These are phyloP conservation scores for Closterium sp. DNA, from an alignment of 139 green algal genomes.

Conservation along the genomic window DNA sequence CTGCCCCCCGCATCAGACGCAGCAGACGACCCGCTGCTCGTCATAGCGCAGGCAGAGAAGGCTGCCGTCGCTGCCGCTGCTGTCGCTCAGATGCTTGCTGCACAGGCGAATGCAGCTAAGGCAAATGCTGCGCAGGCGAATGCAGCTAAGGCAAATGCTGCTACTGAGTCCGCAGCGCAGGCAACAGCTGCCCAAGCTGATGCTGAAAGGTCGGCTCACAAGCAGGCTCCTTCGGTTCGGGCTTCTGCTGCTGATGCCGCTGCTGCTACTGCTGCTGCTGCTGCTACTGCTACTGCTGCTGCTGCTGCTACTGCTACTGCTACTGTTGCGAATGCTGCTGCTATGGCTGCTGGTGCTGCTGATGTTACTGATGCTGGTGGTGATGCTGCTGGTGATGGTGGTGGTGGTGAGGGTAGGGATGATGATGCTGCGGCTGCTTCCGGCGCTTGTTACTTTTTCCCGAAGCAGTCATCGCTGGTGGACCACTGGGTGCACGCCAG, in stretches of 20 bases:
- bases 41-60: neutral
- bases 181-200: no score
- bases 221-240: no score
- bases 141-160: neutral
- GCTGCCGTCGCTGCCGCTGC: neutral
- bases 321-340: neutral
- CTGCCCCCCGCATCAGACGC: neutral
- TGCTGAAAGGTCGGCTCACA: no score
- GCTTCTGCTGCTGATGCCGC: no score
- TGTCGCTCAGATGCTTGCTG: neutral
- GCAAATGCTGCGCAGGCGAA: no score
- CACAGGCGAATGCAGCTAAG: neutral
- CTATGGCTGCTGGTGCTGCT: neutral
- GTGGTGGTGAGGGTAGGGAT: neutral
- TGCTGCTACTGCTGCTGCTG: neutral
- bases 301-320: neutral
- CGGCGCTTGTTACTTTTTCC: neutral
- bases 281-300: no score
- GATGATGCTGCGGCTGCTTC: neutral
- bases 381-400: neutral
- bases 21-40: neutral
- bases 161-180: no score
- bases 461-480: neutral
- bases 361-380: neutral
- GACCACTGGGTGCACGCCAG: neutral